These are phyloP conservation scores for Arabidopsis hybrid DNA, from an alignment of 441 rosid genomes.

Conservation along the genomic window DNA sequence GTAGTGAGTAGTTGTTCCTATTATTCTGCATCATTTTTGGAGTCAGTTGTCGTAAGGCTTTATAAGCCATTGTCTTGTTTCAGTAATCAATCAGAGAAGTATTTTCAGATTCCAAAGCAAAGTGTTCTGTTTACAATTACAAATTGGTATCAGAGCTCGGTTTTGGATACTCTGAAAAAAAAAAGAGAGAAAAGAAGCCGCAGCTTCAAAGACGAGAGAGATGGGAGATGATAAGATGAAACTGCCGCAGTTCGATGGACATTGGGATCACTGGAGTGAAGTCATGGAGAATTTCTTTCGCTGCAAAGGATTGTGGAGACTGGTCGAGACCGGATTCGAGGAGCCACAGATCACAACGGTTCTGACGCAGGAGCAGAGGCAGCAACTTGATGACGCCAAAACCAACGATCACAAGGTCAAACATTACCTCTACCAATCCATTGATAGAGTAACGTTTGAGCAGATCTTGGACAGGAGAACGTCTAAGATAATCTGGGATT, in stretches of 20 bases:
- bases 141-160: no score
- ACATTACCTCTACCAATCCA: neutral
- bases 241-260: neutral
- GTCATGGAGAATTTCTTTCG: neutral
- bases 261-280: neutral
- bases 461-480: neutral
- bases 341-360: neutral
- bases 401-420: neutral
- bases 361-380: fast-evolving
- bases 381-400: neutral
- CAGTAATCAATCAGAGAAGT: no score
- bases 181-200: neutral
- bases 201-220: neutral
- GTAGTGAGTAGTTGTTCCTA: no score
- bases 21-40: no score
- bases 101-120: no score
- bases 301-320: neutral
- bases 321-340: neutral
- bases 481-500: neutral
- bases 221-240: neutral
- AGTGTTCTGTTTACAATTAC: no score
- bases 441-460: neutral
- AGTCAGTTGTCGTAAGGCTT: no score
- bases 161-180: no score
- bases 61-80: no score